Evolutionary conservation across 768 basidiomycete genomes (phyloP).

Genomic region (Kwoniella sp.): DNA sequence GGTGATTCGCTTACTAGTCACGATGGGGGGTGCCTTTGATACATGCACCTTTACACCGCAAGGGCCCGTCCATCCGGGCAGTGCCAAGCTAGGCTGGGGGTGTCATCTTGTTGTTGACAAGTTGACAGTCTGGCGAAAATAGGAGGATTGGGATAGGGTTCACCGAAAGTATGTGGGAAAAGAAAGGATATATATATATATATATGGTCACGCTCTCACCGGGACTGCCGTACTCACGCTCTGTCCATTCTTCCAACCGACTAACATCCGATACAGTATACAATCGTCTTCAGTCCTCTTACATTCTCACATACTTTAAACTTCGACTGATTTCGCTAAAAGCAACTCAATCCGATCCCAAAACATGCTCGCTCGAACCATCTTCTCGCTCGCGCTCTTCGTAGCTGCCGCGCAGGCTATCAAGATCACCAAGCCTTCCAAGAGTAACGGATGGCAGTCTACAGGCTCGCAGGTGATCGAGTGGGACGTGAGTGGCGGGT

Average conservation of each 20-base stretch:
- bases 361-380: background rate
- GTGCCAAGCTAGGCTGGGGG: background rate
- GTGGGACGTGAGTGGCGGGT: conserved; percentile 37
- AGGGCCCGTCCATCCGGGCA: background rate
- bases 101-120: background rate
- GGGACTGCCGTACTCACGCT: too few species aligned
- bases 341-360: background rate
- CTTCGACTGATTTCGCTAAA: too few species aligned
- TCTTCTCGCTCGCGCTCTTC: conserved; percentile 16
- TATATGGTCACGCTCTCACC: too few species aligned
- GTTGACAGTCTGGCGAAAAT: too few species aligned
- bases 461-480: conserved; percentile 32
- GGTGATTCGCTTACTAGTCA: too few species aligned
- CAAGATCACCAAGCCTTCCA: conserved; percentile 35
- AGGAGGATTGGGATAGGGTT: too few species aligned
- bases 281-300: too few species aligned
- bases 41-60: background rate
- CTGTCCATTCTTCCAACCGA: too few species aligned
- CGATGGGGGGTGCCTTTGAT: background rate
- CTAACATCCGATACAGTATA: background rate
- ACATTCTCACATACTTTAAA: too few species aligned
- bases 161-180: background rate
- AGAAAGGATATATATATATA: background rate
- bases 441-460: conserved; percentile 39
- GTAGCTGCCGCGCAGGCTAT: conserved; percentile 30